phyloP scores from a whole-genome alignment of 495 filamentous ascomycete species.

The Neurospora terricola region DNA sequence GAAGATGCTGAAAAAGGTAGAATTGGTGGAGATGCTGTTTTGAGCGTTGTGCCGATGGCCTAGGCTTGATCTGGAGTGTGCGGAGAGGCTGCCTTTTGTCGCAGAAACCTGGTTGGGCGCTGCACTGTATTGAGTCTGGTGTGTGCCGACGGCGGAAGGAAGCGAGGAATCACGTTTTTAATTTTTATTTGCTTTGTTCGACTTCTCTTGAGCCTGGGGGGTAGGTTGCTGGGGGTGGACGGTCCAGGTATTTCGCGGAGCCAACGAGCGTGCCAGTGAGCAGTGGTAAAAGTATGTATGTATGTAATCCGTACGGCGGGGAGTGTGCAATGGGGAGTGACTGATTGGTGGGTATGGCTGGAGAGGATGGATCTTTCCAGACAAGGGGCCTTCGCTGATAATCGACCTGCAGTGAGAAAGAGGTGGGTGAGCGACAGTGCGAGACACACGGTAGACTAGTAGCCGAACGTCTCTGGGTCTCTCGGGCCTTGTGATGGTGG shows the following conservation, averaged over 20 bases:
- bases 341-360: background rate
- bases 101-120: slow-evolving; percentile 44
- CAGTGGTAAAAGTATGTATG: background rate
- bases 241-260: slow-evolving; percentile 21
- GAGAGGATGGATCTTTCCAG: background rate
- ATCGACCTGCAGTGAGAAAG: background rate
- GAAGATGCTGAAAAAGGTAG: slow-evolving; percentile 32
- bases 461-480: background rate
- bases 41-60: slow-evolving; percentile 48
- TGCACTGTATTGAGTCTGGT: slow-evolving; percentile 45
- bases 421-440: background rate
- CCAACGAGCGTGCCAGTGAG: slow-evolving; percentile 3
- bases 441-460: background rate
- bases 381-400: background rate
- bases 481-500: background rate
- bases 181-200: slow-evolving; percentile 32
- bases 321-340: background rate
- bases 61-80: slow-evolving; percentile 49
- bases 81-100: slow-evolving; percentile 42
- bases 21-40: slow-evolving; percentile 46
- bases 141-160: slow-evolving; percentile 32
- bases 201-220: slow-evolving; percentile 8
- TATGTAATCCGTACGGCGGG: background rate
- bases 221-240: background rate
- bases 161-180: slow-evolving; percentile 31